Conservation (phyloP, 2,329 filamentous ascomycete genomes). For the Elsinoe australis region DNA sequence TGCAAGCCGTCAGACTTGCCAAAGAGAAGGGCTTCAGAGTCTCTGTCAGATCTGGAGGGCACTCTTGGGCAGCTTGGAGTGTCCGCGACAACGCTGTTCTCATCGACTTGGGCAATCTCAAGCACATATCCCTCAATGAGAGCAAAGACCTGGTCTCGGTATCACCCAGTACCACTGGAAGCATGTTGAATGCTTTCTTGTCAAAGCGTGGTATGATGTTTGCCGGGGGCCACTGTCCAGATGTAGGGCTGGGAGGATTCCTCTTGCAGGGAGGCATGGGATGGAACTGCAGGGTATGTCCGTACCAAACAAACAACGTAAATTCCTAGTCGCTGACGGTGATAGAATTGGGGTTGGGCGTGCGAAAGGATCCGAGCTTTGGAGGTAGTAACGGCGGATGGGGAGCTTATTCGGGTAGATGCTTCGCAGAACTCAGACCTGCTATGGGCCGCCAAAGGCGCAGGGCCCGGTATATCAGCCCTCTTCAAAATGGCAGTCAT, state of each 20-base stretch:
- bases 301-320: no score
- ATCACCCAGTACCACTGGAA: conserved; percentile 44
- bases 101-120: conserved; percentile 37
- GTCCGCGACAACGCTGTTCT: conserved; percentile 42
- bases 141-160: conserved; percentile 34
- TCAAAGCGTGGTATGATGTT: conserved; percentile 40
- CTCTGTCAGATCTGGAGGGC: conserved; percentile 44
- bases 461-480: conserved; percentile 31
- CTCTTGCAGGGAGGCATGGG: conserved; percentile 52
- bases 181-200: conserved; percentile 37
- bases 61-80: conserved; percentile 45
- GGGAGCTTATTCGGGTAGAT: conserved; percentile 33
- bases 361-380: conserved; percentile 42
- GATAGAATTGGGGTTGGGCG: conserved; percentile 49
- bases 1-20: conserved; percentile 32
- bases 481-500: no score
- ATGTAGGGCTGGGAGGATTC: conserved; percentile 51
- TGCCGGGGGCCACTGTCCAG: conserved; percentile 48
- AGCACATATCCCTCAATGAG: conserved; percentile 36
- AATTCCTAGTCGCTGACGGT: neutral
- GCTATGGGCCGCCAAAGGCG: conserved; percentile 44
- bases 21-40: conserved; percentile 32
- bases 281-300: conserved; percentile 47
- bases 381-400: conserved; percentile 44
- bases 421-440: conserved; percentile 39